Conservation (phyloP, 2,329 filamentous ascomycete species). For the Meredithiella fracta region DNA sequence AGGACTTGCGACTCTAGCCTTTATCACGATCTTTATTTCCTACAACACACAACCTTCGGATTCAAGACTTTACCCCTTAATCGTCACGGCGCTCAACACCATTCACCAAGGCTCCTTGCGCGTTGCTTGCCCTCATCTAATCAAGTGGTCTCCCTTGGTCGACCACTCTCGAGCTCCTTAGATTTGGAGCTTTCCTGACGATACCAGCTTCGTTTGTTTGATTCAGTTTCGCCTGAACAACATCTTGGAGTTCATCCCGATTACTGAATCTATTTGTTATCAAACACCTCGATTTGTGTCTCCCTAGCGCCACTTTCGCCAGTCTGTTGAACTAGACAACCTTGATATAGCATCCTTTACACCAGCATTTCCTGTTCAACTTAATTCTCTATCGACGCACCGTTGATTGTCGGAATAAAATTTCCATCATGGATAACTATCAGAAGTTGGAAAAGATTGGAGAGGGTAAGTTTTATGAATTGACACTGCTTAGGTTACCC, state of each 20-base stretch:
- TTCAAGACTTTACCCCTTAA: too few species aligned
- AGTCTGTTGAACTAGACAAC: constrained; percentile 12
- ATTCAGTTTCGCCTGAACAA: background rate
- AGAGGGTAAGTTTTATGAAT: constrained; percentile 52
- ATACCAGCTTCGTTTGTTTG: background rate
- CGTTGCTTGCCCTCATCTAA: background rate
- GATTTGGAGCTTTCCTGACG: background rate
- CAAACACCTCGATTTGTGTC: background rate
- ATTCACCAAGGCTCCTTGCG: background rate
- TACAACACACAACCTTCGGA: too few species aligned
- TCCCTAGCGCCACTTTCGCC: background rate
- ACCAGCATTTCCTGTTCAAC: too few species aligned
- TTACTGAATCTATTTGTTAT: background rate
- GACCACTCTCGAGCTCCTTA: background rate
- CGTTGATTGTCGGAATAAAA: background rate
- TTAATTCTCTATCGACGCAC: too few species aligned
- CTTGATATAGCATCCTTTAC: background rate
- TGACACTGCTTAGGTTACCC: background rate
- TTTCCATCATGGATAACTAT: constrained; percentile 61
- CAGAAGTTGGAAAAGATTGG: constrained; percentile 94
- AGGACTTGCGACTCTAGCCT: too few species aligned
- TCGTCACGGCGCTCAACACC: background rate
- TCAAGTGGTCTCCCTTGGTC: background rate
- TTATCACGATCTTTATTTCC: too few species aligned
- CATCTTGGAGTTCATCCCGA: background rate